A percentile compares a stretch with the other conserved stretches of the same genome.
phyloP scores from a whole-genome alignment of 1,284 basidiomycete species.

The Schizophyllum amplum region DNA sequence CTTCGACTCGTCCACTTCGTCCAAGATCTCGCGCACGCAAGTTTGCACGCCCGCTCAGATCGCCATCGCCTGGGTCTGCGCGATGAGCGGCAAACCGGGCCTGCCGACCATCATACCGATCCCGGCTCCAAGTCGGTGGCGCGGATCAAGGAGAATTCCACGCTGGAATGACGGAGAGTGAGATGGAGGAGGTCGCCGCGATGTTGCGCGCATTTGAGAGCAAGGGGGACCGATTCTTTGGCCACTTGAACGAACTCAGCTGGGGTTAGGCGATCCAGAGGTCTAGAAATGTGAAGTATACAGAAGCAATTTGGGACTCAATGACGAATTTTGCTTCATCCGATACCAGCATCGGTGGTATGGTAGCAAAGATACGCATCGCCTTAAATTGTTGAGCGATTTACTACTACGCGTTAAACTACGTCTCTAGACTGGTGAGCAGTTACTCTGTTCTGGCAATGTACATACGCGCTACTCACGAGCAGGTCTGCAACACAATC shows the following conservation, averaged over 20 bases:
- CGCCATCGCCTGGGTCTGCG: conserved; percentile 51
- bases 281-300: not conserved
- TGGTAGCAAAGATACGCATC: too few relatives aligned
- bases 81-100: conserved; percentile 40
- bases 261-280: not conserved
- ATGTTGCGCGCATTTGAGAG: not conserved
- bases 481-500: too few relatives aligned
- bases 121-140: conserved; percentile 32
- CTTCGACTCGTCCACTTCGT: conserved; percentile 44
- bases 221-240: not conserved
- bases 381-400: too few relatives aligned
- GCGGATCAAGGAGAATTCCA: conserved; percentile 10
- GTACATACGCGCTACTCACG: too few relatives aligned
- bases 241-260: not conserved
- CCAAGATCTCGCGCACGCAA: conserved; percentile 39
- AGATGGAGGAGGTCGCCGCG: not conserved
- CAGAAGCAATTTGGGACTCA: not conserved
- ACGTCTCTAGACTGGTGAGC: too few relatives aligned
- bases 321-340: not conserved
- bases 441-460: too few relatives aligned
- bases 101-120: conserved; percentile 43
- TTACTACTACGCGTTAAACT: too few relatives aligned
- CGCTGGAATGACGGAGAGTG: not conserved
- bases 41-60: conserved; percentile 46
- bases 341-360: too few relatives aligned